These are phyloP conservation scores for Cryptosporidium ryanae DNA, from an alignment of 169 alveolate species.

Conservation along the genomic window DNA sequence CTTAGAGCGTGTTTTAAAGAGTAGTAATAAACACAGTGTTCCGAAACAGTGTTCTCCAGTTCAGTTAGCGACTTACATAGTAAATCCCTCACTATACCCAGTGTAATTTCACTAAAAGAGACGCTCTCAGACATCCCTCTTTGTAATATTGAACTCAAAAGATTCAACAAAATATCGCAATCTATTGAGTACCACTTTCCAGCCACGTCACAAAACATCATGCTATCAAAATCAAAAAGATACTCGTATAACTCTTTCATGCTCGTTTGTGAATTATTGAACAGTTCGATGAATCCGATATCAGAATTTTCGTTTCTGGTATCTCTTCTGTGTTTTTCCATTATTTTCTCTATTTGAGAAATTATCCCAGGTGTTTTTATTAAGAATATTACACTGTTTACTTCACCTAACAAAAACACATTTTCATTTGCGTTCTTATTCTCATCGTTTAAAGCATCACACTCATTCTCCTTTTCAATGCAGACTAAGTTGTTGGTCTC, in stretches of 20 bases:
- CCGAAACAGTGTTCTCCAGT: neutral
- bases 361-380: conserved; percentile 23
- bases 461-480: neutral
- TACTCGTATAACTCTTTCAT: conserved; percentile 21
- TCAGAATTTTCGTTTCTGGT: neutral
- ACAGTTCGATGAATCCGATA: conserved; percentile 20
- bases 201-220: conserved; percentile 41
- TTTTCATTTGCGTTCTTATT: neutral
- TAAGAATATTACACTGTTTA: conserved; percentile 16
- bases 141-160: conserved; percentile 13
- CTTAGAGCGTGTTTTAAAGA: conserved; percentile 60
- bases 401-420: conserved; percentile 17
- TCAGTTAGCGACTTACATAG: neutral
- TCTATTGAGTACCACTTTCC: conserved; percentile 58
- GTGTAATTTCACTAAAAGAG: neutral
- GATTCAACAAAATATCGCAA: conserved; percentile 1
- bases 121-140: conserved; percentile 24
- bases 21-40: neutral
- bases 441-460: neutral
- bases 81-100: conserved; percentile 3
- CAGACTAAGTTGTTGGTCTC: too few relatives aligned
- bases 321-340: conserved; percentile 1
- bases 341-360: conserved; percentile 11
- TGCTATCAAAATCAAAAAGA: conserved; percentile 30
- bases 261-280: conserved; percentile 27